Conservation (phyloP, 495 filamentous ascomycete genomes). For the Trichoderma erinaceum region DNA sequence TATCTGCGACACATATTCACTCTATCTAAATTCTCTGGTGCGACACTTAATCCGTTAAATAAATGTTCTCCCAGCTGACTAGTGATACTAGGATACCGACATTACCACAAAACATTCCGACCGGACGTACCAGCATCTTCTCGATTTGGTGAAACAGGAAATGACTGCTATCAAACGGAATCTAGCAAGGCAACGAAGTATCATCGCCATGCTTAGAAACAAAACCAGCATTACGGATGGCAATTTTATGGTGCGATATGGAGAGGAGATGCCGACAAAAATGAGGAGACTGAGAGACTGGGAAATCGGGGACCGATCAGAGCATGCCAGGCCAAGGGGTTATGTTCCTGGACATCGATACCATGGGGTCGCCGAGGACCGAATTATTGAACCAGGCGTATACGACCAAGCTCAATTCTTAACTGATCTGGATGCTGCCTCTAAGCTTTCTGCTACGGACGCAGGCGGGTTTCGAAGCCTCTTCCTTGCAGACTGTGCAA, state of each 20-base stretch:
- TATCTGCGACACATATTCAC: slow-evolving; percentile 30
- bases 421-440: not conserved
- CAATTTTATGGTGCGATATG: slow-evolving; percentile 14
- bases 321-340: not conserved
- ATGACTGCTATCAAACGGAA: slow-evolving; percentile 27
- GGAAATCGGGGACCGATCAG: not conserved
- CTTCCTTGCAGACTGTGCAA: slow-evolving; percentile 24
- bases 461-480: slow-evolving; percentile 27
- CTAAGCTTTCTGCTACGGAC: slow-evolving; percentile 23
- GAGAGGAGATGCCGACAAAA: not conserved
- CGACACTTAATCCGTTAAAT: not conserved
- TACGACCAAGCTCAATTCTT: not conserved
- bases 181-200: slow-evolving; percentile 24
- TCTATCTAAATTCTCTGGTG: slow-evolving; percentile 31
- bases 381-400: not conserved
- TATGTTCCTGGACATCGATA: not conserved
- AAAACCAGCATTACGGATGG: slow-evolving; percentile 19
- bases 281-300: not conserved
- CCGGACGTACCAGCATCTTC: slow-evolving; percentile 32
- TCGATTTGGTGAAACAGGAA: slow-evolving; percentile 34
- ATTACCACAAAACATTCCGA: slow-evolving; percentile 29
- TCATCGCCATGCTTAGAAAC: slow-evolving; percentile 22
- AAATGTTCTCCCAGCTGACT: slow-evolving; percentile 3
- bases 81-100: slow-evolving; percentile 24
- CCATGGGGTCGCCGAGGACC: not conserved